Evolutionary conservation across 176 grass and related monocot species (phyloP).

Genomic region (Themeda triandra): DNA sequence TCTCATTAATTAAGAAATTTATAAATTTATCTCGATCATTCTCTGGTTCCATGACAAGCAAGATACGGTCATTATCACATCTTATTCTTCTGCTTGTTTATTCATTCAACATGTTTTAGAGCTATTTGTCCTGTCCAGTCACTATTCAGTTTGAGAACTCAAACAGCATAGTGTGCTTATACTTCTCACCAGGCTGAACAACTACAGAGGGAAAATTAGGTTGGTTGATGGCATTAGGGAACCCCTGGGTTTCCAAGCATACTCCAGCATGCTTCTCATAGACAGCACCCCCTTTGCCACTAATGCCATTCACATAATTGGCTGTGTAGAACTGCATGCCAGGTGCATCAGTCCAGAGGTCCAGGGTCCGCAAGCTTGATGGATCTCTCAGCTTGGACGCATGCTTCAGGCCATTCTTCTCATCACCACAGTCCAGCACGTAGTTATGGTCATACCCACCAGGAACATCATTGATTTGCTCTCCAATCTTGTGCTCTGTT

Average conservation of each 20-base stretch:
- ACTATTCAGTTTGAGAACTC: constrained; percentile 50
- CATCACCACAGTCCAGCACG: constrained; percentile 50
- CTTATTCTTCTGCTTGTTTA: constrained; percentile 20
- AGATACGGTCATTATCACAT: not conserved
- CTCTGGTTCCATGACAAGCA: not conserved
- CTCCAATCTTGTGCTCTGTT: constrained; percentile 52
- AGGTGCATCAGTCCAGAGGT: constrained; percentile 71
- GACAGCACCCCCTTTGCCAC: constrained; percentile 60
- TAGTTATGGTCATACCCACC: constrained; percentile 73
- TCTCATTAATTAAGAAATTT: not conserved
- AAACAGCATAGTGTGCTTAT: constrained; percentile 74
- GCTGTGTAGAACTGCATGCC: constrained; percentile 88
- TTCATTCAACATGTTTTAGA: constrained; percentile 15
- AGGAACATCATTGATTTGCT: constrained; percentile 44
- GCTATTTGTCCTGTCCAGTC: constrained; percentile 1
- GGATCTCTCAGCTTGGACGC: constrained; percentile 64
- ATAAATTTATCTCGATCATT: not conserved
- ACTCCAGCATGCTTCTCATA: constrained; percentile 66
- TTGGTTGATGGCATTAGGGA: constrained; percentile 86
- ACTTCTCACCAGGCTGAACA: constrained; percentile 72
- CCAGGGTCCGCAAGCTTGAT: constrained; percentile 37
- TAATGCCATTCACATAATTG: constrained; percentile 64
- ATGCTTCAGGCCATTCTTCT: constrained; percentile 66
- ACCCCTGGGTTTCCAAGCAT: constrained; percentile 95
- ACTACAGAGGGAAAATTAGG: constrained; percentile 62